Percentiles rank a stretch among this genome's conserved stretches.
These are phyloP conservation scores for Trypanosoma platydactyli DNA, from an alignment of 208 protist genomes.

Conservation along the genomic window DNA sequence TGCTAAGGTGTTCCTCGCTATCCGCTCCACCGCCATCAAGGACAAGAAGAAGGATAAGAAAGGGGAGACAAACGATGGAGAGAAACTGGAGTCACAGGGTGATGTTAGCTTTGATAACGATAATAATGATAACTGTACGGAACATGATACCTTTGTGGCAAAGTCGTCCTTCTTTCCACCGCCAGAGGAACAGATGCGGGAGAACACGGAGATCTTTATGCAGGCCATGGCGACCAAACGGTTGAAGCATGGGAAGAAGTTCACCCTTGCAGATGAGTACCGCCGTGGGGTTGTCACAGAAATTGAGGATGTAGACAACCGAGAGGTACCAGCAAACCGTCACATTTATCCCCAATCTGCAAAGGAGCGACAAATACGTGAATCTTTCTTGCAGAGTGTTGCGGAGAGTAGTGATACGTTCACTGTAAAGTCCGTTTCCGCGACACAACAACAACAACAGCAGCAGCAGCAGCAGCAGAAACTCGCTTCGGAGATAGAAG, in stretches of 20 bases:
- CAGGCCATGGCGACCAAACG: constrained; percentile 44
- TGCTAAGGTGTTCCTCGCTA: constrained; percentile 73
- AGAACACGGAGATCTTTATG: constrained; percentile 63
- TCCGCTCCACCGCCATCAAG: constrained; percentile 60
- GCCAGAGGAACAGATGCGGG: constrained; percentile 64
- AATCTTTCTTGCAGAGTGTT: constrained; percentile 68
- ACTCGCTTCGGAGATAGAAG: constrained; percentile 4
- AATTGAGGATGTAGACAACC: constrained; percentile 21
- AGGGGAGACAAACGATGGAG: neutral
- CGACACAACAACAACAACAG: neutral
- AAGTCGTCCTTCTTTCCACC: constrained; percentile 69
- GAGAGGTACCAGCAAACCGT: constrained; percentile 10
- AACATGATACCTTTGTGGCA: constrained; percentile 19
- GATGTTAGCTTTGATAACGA: constrained; percentile 5
- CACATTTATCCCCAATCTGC: constrained; percentile 58
- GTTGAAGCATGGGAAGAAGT: constrained; percentile 24
- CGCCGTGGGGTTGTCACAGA: constrained; percentile 49
- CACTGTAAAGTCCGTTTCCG: constrained; percentile 24
- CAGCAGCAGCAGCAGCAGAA: constrained; percentile 11
- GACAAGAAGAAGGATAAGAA: constrained; percentile 28
- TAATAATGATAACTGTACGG: constrained; percentile 14
- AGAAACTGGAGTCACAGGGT: constrained; percentile 1
- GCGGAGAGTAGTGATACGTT: constrained; percentile 56
- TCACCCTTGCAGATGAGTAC: constrained; percentile 87
- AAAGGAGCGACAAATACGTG: constrained; percentile 62